phyloP scores from a whole-genome alignment of 352 stramenopile genomes.

The Hyaloperonospora arabidopsidis region DNA sequence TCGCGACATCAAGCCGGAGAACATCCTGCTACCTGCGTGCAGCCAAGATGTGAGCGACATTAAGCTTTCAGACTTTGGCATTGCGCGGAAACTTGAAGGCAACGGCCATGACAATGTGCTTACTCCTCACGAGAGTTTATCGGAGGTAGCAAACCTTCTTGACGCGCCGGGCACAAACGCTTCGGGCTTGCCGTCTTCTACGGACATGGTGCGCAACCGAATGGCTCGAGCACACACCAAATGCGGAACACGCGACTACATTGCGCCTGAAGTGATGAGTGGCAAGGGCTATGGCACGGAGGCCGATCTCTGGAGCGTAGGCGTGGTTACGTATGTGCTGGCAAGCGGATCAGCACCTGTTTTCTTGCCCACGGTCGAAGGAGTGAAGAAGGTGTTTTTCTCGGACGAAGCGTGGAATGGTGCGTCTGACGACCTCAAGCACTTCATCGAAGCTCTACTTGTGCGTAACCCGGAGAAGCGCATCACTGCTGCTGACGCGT shows the following conservation, averaged over 20 bases:
- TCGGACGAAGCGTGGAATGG: constrained; percentile 56
- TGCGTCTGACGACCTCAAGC: constrained; percentile 51
- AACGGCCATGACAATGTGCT: constrained; percentile 42
- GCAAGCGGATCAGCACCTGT: constrained; percentile 73
- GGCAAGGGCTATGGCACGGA: constrained; percentile 90
- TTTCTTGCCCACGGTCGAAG: constrained; percentile 53
- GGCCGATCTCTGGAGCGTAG: constrained; percentile 90
- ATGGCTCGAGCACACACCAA: constrained; percentile 69
- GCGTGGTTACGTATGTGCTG: constrained; percentile 88
- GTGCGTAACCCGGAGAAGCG: constrained; percentile 73
- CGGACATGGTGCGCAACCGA: constrained; percentile 49
- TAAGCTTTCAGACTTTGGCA: constrained; percentile 81
- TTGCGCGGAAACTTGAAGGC: constrained; percentile 63
- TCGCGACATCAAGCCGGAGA: constrained; percentile 83
- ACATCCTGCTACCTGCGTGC: constrained; percentile 54
- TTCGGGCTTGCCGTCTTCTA: constrained; percentile 14
- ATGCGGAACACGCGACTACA: constrained; percentile 79
- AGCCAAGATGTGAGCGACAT: constrained; percentile 61
- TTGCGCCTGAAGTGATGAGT: constrained; percentile 77
- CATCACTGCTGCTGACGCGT: constrained; percentile 54
- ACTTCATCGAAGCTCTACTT: constrained; percentile 64
- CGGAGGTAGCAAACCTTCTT: constrained; percentile 55
- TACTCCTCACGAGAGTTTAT: constrained; percentile 65
- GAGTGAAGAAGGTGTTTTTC: constrained; percentile 71
- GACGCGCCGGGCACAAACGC: constrained; percentile 18